Percentiles rank a stretch among this genome's conserved stretches.
These are phyloP conservation scores for Cyclotella distinguenda DNA, from an alignment of 108 stramenopile species.

Conservation along the genomic window DNA sequence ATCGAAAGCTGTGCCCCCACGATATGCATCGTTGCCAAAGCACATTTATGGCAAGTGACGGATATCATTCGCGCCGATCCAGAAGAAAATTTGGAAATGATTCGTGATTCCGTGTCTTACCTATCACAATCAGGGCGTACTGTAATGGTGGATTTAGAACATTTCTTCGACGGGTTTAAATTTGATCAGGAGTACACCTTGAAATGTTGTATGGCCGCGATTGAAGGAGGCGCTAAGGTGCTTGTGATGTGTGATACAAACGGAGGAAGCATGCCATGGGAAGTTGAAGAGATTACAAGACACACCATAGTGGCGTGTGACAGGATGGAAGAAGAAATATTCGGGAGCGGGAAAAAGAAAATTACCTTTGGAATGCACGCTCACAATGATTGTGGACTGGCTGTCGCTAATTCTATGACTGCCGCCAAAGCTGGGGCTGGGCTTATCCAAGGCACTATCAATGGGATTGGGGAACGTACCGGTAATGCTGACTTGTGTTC, in stretches of 20 bases:
- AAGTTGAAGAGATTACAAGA: conserved; percentile 56
- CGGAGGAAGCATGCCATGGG: conserved; percentile 93
- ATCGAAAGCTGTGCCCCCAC: conserved; percentile 76
- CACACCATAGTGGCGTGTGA: conserved; percentile 53
- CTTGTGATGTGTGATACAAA: conserved; percentile 95
- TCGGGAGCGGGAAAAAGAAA: not conserved
- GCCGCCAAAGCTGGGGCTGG: conserved; percentile 80
- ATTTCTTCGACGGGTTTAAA: conserved; percentile 91
- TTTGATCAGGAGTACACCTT: conserved; percentile 70
- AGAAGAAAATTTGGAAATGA: conserved; percentile 90
- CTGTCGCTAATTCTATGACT: conserved; percentile 86
- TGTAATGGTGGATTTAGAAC: conserved; percentile 91
- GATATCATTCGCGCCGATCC: conserved; percentile 87
- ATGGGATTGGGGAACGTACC: conserved; percentile 92
- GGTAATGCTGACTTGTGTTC: conserved; percentile 92
- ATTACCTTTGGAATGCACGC: conserved; percentile 85
- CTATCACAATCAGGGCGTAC: conserved; percentile 49
- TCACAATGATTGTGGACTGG: conserved; percentile 95
- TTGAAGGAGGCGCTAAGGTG: conserved; percentile 79
- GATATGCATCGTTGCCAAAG: conserved; percentile 91
- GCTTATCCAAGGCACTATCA: conserved; percentile 90
- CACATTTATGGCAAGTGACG: conserved; percentile 89
- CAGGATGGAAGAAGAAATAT: not conserved
- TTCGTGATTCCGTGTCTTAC: conserved; percentile 80
- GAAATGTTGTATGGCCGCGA: conserved; percentile 77